Base-by-base conservation (phyloP, 1,284 basidiomycete genomes). In the Wolfiporia cocos region DNA sequence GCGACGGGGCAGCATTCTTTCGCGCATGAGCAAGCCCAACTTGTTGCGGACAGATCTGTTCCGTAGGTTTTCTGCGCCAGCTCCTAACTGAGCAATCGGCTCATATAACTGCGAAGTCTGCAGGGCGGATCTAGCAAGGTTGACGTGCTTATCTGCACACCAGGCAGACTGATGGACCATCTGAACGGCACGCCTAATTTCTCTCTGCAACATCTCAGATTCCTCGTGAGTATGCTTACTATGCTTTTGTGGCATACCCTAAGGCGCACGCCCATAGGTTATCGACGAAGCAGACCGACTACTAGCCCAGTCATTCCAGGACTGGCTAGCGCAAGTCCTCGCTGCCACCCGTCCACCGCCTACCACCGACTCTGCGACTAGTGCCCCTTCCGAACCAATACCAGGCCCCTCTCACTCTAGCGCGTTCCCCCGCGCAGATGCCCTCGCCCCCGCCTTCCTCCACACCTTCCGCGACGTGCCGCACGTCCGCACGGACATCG, bases 211-310 rank as follows among this genome's bases (percentile, higher is more conserved):
- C 93, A 99, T 62, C 71, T 99, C 20, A 84, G 95, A 20, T 99
- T 93, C 64, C 68, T 99, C 43, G 92, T 90, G 49, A 43, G 64
- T 55, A 21, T 23, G 3, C 11, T 9, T 3, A 2, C 23, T 9
- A 41, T 4, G 3, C 11, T 24, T 12, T 39, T 24, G 11, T 5
- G 11, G 41, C 26, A 19, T 18, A n/a, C n/a, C n/a, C n/a, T n/a
- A n/a, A n/a, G n/a, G n/a, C n/a, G n/a, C n/a, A n/a, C n/a, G n/a
- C n/a, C 26, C 37, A 15, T 19, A 93, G 90, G 82, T 99, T 15
- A 92, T 99, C 43, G 96, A 99, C 61, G 96, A 99, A 68, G 96
- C 96, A 0, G 96, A 99, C 61, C 78, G 94, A 18, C 73, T 99
- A 2, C 74, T 99, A 4, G 88, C 88, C 5, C 93, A 98, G 61